Base-by-base conservation (phyloP, 2,329 filamentous ascomycete species). In the Eutypa lata region DNA sequence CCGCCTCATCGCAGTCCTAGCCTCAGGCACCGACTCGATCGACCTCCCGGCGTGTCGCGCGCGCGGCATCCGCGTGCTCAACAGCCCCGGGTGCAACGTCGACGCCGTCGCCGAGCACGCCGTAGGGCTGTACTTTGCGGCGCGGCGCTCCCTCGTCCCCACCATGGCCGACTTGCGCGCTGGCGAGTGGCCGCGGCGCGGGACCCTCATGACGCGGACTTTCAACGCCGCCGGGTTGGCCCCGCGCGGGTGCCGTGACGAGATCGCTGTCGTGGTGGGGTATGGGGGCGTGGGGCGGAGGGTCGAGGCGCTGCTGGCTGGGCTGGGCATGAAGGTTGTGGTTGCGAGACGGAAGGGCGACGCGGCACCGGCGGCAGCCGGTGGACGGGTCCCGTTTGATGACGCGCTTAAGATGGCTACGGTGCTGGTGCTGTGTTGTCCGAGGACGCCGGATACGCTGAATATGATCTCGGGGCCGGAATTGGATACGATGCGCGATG, bases 221-320 rank as follows among this genome's bases (percentile, higher is more conserved):
- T 38, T 38, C 35, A n/a, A n/a, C n/a, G 35, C n/a, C n/a, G 61
- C 51, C n/a, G 35, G 31, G 5, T 54, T 52, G 2, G 49, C 54
- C 49, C 61, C 63, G 8, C 47, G 54, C 28, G 62, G 58, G 11
- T 61, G 58, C 42, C 55, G 49, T 37, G 48, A 59, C 37, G 65
- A 67, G 45, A 52, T 56, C 3, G 53, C 68, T 11, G 62, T 64
- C 4, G 58, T 68, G 46, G 48, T 67, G 38, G 65, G 65, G 2
- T 61, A 52, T 48, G 65, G 65, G 13, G 43, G 3, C n/a, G 50
- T 52, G 16, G 50, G 43, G 3, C 16, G 35, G 16, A 37, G 35
- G 31, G 26, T 52, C n/a, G 43, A 44, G 43, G 24, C 31, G 26
- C 22, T 31, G 3, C 16, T 31, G 6, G 11, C 14, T 3, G 50